Evolutionary conservation across 495 filamentous ascomycete species (phyloP), one percentile per base, ranked within the genome.

Genomic region (Penicillium odoratum): DNA sequence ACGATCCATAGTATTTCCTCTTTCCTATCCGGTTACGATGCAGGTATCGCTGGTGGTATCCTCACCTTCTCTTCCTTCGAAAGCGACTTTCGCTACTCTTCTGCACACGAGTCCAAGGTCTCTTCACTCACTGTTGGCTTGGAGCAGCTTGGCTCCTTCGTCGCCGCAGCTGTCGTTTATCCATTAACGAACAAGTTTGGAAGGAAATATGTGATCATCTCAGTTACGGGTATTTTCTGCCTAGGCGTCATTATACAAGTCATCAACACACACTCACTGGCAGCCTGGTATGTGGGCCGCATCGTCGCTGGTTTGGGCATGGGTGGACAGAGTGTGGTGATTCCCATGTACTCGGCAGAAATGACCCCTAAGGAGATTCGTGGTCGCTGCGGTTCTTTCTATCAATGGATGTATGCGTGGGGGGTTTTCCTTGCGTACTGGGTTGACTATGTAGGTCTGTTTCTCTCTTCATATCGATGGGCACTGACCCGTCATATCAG

Each of bases 301-400:
- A 68, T 83, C 29, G 68, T 86, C 42, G 74, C 78, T 25, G 83
- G 83, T 21, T 60, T 87, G 25, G 83, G 83, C 0, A 77, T 85
- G 59, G 83, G 83, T 3, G 79, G 74, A 7, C 79, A 82, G 8
- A 79, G 81, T 8, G 80, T 80, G 3, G 77, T 83, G 28, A 80
- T 83, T 0, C 83, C 84, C 5, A 85, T 83, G 62, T 83, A 80
- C 60, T 74, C 75, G 10, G 73, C 78, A 29, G 83, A 86, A 66
- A 84, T 79, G 73, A 80, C 80, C 40, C 81, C 82, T 2, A 81
- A 78, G 54, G 72, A 81, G 11, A 77, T 83, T 49, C 74, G 82
- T 49, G 82, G 78, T 16, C 73, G 81, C 18, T 73, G 82, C 26
- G 81, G 78, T 50, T 70, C 71, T 46, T 78, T 79, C 57, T 82